These are phyloP conservation scores for Cymbopogon citratus DNA, from an alignment of 176 grass and related monocot species.

Conservation along the genomic window DNA sequence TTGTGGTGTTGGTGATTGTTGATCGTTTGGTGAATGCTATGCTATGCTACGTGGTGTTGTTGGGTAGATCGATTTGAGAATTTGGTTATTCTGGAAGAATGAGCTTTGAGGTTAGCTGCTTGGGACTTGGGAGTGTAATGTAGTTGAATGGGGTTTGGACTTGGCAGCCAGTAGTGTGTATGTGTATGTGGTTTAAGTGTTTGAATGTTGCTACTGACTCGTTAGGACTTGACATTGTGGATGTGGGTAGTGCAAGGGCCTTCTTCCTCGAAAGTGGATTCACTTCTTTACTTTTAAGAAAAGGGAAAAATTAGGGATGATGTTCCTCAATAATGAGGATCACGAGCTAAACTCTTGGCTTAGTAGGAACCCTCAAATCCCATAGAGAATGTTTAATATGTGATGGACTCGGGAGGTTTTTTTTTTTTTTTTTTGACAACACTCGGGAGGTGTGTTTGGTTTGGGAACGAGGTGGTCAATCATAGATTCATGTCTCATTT, in stretches of 20 bases:
- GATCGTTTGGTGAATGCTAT: not conserved
- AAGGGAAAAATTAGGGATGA: not conserved
- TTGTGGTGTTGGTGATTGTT: not conserved
- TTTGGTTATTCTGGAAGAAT: not conserved
- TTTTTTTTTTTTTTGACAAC: no score
- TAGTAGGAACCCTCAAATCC: not conserved
- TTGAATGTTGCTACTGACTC: not conserved
- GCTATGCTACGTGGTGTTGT: not conserved
- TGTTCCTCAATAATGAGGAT: not conserved
- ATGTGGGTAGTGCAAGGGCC: not conserved
- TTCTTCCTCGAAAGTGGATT: not conserved
- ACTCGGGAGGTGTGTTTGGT: no score
- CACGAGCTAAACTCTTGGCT: not conserved
- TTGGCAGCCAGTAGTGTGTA: not conserved
- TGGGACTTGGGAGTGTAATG: not conserved
- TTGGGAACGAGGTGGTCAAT: no score
- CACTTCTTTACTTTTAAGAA: not conserved
- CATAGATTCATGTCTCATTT: no score
- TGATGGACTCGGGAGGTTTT: no score
- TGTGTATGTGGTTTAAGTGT: not conserved
- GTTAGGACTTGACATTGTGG: not conserved
- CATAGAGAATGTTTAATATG: not conserved
- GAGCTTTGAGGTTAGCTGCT: not conserved
- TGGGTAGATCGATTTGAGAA: not conserved
- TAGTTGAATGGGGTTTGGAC: not conserved